phyloP scores from a whole-genome alignment of 352 stramenopile species.

The Pythium dissotocum region DNA sequence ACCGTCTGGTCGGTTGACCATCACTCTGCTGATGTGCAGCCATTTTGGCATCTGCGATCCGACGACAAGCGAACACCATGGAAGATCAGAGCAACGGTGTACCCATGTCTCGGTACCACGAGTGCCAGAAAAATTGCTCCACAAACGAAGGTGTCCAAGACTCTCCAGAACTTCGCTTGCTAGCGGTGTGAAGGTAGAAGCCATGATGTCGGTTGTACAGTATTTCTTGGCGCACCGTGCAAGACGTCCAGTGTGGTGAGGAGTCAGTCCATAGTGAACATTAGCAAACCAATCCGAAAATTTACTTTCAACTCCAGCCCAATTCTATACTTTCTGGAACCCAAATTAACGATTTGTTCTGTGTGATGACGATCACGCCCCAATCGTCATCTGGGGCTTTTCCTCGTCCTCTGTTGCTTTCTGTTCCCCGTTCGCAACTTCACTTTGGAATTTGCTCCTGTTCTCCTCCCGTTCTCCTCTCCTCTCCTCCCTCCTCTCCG shows the following conservation, averaged over 20 bases:
- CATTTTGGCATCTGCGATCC: neutral
- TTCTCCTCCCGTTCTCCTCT: conserved; percentile 1
- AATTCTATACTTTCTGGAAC: no score
- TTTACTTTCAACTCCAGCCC: no score
- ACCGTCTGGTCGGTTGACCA: neutral
- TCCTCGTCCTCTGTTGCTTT: neutral
- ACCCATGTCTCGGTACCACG: neutral
- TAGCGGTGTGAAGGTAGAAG: no score
- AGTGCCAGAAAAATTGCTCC: no score
- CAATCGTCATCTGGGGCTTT: neutral
- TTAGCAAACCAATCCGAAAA: no score
- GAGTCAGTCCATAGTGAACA: no score
- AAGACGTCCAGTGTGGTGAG: no score
- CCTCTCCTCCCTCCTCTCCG: neutral
- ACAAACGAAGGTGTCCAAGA: no score
- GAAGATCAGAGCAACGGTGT: neutral
- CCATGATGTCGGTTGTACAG: no score
- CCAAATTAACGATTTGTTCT: neutral
- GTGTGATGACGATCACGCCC: neutral
- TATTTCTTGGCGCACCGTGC: no score
- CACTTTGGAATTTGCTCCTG: conserved; percentile 6
- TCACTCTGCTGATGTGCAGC: neutral
- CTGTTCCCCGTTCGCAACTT: neutral
- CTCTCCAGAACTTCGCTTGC: no score
- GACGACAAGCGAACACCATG: neutral